Percentiles rank a stretch among this genome's conserved stretches.
Evolutionary conservation across 257 asterid genomes (phyloP).

Genomic region (Solanum ahanhuiri): DNA sequence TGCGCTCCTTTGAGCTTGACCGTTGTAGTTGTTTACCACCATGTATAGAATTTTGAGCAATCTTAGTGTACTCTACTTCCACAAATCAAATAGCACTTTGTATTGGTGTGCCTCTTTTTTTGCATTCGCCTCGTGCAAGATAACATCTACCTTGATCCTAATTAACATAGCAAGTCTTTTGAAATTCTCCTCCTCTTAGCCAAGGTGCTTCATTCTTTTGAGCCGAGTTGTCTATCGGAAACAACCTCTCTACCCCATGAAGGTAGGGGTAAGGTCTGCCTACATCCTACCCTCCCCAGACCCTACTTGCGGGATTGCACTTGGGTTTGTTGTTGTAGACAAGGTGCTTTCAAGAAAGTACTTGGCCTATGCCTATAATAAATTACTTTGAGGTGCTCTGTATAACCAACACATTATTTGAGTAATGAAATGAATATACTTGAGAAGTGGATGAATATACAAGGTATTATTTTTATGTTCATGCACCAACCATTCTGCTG

Average conservation of each 20-base stretch:
- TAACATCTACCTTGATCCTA: background rate
- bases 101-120: background rate
- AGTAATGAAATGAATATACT: background rate
- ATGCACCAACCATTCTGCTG: background rate
- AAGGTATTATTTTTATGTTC: background rate
- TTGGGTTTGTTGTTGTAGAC: background rate
- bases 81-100: background rate
- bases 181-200: background rate
- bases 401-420: background rate
- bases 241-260: background rate
- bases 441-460: background rate
- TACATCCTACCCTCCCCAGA: background rate
- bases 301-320: background rate
- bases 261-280: background rate
- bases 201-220: background rate
- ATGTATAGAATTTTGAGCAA: conserved; percentile 22
- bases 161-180: background rate
- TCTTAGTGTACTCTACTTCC: background rate
- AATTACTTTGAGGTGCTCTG: background rate
- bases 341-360: background rate
- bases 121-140: background rate
- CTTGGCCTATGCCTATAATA: background rate
- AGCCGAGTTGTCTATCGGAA: background rate
- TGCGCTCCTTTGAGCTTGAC: conserved; percentile 15
- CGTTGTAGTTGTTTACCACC: conserved; percentile 24